Conservation (phyloP, 1,284 basidiomycete genomes). For the Tilletia indica region DNA sequence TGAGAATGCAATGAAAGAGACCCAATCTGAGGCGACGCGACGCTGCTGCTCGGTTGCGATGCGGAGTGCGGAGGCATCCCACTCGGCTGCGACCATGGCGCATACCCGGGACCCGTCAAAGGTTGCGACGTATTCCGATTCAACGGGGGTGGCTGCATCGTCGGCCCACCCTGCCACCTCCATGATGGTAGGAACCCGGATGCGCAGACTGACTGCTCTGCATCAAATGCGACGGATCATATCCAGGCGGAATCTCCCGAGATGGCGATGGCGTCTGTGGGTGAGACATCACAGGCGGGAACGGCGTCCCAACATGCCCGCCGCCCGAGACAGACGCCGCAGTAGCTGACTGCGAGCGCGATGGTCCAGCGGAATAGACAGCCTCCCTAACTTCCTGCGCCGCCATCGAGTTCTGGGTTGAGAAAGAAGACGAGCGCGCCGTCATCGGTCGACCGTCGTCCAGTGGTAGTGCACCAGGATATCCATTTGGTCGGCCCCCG, state of each 20-base stretch:
- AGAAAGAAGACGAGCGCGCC: slow-evolving; percentile 9
- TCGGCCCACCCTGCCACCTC: not conserved
- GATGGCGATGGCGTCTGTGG: slow-evolving; percentile 13
- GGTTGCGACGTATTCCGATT: slow-evolving; percentile 17
- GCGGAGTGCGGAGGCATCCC: not conserved
- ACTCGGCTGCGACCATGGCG: not conserved
- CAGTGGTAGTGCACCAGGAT: not conserved
- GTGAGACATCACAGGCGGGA: not conserved
- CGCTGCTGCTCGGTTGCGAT: slow-evolving; percentile 5
- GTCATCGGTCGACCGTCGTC: not conserved
- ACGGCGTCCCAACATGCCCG: not conserved
- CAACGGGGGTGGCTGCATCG: not conserved
- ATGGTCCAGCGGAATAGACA: not conserved
- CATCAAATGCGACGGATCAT: not conserved
- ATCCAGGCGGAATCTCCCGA: not conserved
- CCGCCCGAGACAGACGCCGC: not conserved
- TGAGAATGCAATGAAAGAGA: not conserved
- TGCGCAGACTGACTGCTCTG: slow-evolving; percentile 11
- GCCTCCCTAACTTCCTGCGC: not conserved
- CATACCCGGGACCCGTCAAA: not conserved
- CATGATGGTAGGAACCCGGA: not conserved
- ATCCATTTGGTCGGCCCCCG: not conserved
- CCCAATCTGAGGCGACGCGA: not conserved
- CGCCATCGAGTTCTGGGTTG: not conserved
- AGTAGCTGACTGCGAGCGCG: slow-evolving; percentile 13